Evolutionary conservation across 495 filamentous ascomycete species (phyloP).

Genomic region (Clavariopsis aquatica): DNA sequence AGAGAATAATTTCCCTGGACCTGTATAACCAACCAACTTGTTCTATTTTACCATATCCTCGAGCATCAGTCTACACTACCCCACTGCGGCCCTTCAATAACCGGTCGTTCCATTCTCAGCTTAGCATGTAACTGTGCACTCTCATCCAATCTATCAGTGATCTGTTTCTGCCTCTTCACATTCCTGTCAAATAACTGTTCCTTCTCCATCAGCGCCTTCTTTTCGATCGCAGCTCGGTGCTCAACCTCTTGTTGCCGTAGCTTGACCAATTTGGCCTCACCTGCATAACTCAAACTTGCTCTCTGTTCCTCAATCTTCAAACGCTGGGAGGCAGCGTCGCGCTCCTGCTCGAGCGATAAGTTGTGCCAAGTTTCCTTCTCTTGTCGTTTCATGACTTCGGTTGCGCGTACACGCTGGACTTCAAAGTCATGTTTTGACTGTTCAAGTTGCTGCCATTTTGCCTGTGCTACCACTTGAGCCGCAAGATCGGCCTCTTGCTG

Average conservation of each 20-base stretch:
- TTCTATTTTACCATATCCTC: background rate
- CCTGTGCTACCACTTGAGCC: background rate
- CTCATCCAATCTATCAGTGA: slow-evolving; percentile 30
- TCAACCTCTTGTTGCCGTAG: slow-evolving; percentile 20
- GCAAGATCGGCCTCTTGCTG: slow-evolving; percentile 22
- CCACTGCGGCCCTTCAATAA: slow-evolving; percentile 20
- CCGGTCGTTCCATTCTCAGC: slow-evolving; percentile 21
- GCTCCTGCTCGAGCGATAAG: slow-evolving; percentile 19
- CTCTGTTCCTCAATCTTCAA: slow-evolving; percentile 27
- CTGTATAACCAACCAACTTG: too few species aligned
- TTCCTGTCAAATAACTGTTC: slow-evolving; percentile 35
- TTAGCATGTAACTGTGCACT: slow-evolving; percentile 32
- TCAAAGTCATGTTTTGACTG: slow-evolving; percentile 28
- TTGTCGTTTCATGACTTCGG: slow-evolving; percentile 22
- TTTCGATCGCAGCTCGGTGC: slow-evolving; percentile 21
- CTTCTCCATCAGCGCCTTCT: slow-evolving; percentile 27
- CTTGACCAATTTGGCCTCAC: slow-evolving; percentile 11
- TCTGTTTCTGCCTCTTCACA: slow-evolving; percentile 22
- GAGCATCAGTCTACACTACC: slow-evolving; percentile 19
- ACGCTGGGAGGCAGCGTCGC: slow-evolving; percentile 11
- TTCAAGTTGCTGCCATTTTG: slow-evolving; percentile 15
- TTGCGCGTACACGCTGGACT: slow-evolving; percentile 14
- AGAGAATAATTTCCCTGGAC: too few species aligned
- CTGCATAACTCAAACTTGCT: background rate
- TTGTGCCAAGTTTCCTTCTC: slow-evolving; percentile 22